A percentile compares a stretch with the other conserved stretches of the same genome.
Conservation (phyloP, 2,329 filamentous ascomycete species). For the Fusarium chuoi region DNA sequence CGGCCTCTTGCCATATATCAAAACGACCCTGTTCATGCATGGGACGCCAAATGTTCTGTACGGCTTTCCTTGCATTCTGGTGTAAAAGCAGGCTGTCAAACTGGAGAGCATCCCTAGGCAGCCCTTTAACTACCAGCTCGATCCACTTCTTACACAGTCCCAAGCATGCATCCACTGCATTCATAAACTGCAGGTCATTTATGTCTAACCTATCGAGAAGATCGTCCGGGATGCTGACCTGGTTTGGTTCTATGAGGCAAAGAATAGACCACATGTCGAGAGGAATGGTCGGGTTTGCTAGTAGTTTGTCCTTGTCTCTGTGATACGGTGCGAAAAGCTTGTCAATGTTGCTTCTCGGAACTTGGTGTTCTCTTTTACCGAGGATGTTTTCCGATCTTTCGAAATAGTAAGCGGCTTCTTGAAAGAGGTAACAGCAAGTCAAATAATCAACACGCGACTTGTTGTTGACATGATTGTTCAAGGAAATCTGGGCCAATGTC, state of each 20-base stretch:
- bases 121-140: fast-evolving
- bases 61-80: fast-evolving
- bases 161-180: fast-evolving
- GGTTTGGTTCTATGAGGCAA: background rate
- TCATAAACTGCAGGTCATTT: fast-evolving
- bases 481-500: fast-evolving
- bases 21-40: fast-evolving
- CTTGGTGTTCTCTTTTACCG: fast-evolving
- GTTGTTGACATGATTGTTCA: fast-evolving
- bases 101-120: fast-evolving
- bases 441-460: background rate
- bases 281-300: fast-evolving
- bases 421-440: background rate
- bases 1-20: background rate
- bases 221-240: fast-evolving
- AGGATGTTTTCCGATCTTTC: fast-evolving
- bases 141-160: fast-evolving
- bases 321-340: fast-evolving
- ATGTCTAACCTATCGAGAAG: fast-evolving
- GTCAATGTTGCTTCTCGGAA: fast-evolving
- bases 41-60: background rate
- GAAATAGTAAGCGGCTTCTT: fast-evolving
- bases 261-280: background rate
- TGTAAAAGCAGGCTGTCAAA: background rate
- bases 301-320: background rate